phyloP scores from a whole-genome alignment of 176 grass and related monocot species.

The Cenchrus americanus region DNA sequence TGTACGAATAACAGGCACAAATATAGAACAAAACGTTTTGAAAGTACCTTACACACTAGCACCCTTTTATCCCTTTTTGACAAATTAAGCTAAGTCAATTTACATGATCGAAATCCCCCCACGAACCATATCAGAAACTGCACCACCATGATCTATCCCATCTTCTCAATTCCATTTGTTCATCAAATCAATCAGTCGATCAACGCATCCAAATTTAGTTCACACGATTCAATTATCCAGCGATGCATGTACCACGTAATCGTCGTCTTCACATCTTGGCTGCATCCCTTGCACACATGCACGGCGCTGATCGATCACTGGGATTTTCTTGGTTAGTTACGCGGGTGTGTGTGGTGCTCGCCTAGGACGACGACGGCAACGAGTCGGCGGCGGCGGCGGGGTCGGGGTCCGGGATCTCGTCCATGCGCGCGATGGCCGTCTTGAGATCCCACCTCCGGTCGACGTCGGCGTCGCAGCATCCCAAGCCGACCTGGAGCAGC shows the following conservation, averaged over 20 bases:
- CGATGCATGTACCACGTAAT: slow-evolving; percentile 12
- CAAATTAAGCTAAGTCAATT: slow-evolving; percentile 48
- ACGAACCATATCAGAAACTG: slow-evolving; percentile 23
- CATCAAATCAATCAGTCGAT: background rate
- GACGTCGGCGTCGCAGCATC: slow-evolving; percentile 72
- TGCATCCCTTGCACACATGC: background rate
- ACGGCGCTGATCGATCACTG: slow-evolving; percentile 32
- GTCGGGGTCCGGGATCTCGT: slow-evolving; percentile 59
- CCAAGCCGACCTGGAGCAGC: slow-evolving; percentile 64
- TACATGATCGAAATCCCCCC: slow-evolving; percentile 30
- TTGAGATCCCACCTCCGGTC: slow-evolving; percentile 77
- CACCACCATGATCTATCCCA: slow-evolving; percentile 7
- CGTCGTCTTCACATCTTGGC: background rate
- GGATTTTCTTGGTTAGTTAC: background rate
- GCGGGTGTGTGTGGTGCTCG: slow-evolving; percentile 18
- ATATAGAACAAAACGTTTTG: background rate
- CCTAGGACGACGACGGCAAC: slow-evolving; percentile 1
- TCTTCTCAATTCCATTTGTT: background rate
- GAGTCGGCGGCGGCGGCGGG: background rate
- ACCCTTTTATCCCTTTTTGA: background rate
- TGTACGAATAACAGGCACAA: background rate
- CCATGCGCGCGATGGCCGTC: slow-evolving; percentile 63
- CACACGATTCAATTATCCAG: slow-evolving; percentile 3
- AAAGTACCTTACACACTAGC: slow-evolving; percentile 28
- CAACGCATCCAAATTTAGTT: slow-evolving; percentile 11